Conservation (phyloP, 2,329 filamentous ascomycete genomes). For the Cladophialophora bantiana region DNA sequence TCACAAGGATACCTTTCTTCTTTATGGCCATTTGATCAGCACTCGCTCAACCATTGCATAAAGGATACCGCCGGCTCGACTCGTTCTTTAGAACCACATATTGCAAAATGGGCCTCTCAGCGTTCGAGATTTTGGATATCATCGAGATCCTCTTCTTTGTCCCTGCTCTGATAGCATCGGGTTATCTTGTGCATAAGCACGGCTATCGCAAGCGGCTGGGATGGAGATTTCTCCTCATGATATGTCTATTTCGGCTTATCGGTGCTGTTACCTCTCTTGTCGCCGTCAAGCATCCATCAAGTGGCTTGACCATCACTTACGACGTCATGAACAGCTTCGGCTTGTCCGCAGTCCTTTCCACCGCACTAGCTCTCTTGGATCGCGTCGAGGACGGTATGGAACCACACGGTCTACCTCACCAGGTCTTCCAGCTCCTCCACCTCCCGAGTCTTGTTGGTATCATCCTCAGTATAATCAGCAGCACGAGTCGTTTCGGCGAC, state of each 20-base stretch:
- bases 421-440: slow-evolving; percentile 44
- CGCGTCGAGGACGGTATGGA: slow-evolving; percentile 43
- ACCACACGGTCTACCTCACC: slow-evolving; percentile 37
- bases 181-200: slow-evolving; percentile 47
- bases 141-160: slow-evolving; percentile 48
- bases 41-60: not conserved
- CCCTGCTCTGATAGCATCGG: slow-evolving; percentile 45
- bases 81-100: not conserved
- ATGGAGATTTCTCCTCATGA: slow-evolving; percentile 62
- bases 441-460: slow-evolving; percentile 45
- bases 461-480: slow-evolving; percentile 56
- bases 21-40: not conserved
- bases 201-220: slow-evolving; percentile 54
- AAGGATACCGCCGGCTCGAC: not conserved
- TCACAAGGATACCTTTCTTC: not conserved
- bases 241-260: slow-evolving; percentile 60
- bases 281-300: slow-evolving; percentile 53
- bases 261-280: slow-evolving; percentile 60
- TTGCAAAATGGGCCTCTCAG: slow-evolving; percentile 28
- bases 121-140: slow-evolving; percentile 39
- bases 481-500: slow-evolving; percentile 45
- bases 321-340: slow-evolving; percentile 57
- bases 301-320: slow-evolving; percentile 50
- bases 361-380: slow-evolving; percentile 54
- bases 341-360: slow-evolving; percentile 57